Evolutionary conservation across 495 filamentous ascomycete genomes (phyloP).

Genomic region (Tuber aestivum): DNA sequence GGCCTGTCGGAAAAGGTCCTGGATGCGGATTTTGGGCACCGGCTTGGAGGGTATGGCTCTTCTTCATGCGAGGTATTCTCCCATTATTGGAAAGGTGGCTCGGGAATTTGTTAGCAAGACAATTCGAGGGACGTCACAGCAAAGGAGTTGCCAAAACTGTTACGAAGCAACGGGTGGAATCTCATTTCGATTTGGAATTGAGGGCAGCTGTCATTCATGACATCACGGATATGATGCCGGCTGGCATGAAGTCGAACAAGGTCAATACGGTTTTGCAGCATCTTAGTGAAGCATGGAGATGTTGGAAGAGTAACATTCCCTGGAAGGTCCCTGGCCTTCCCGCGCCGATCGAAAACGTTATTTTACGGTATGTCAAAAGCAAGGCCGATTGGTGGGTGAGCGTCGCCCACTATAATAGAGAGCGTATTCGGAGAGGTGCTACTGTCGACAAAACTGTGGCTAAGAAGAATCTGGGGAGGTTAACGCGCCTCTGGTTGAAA

Average conservation of each 20-base stretch:
- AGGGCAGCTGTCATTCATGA: slow-evolving; percentile 98
- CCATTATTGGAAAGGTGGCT: slow-evolving; percentile 96
- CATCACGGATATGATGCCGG: slow-evolving; percentile 99
- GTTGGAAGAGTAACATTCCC: slow-evolving; percentile 99
- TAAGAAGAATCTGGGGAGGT: slow-evolving; percentile 95
- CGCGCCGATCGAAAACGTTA: slow-evolving; percentile 96
- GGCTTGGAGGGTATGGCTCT: slow-evolving; percentile 99
- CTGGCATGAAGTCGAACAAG: slow-evolving; percentile 99
- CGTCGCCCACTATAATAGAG: slow-evolving; percentile 96
- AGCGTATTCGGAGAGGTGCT: slow-evolving; percentile 89
- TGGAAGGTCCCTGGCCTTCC: slow-evolving; percentile 98
- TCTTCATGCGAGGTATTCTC: slow-evolving; percentile 99
- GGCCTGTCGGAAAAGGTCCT: slow-evolving; percentile 93
- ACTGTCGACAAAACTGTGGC: slow-evolving; percentile 99
- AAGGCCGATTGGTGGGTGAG: slow-evolving; percentile 99
- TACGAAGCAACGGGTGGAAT: slow-evolving; percentile 98
- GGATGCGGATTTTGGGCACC: slow-evolving; percentile 99
- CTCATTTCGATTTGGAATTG: slow-evolving; percentile 95
- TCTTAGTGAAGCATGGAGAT: slow-evolving; percentile 95
- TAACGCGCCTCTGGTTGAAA: slow-evolving; percentile 96
- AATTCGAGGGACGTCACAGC: slow-evolving; percentile 98
- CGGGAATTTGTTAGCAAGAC: slow-evolving; percentile 89
- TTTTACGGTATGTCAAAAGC: slow-evolving; percentile 94
- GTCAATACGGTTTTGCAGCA: slow-evolving; percentile 98
- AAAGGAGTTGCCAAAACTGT: slow-evolving; percentile 99